Evolutionary conservation across 331 rosid genomes (phyloP), one percentile per base, ranked within the genome.

Genomic region (Quercus phellos): DNA sequence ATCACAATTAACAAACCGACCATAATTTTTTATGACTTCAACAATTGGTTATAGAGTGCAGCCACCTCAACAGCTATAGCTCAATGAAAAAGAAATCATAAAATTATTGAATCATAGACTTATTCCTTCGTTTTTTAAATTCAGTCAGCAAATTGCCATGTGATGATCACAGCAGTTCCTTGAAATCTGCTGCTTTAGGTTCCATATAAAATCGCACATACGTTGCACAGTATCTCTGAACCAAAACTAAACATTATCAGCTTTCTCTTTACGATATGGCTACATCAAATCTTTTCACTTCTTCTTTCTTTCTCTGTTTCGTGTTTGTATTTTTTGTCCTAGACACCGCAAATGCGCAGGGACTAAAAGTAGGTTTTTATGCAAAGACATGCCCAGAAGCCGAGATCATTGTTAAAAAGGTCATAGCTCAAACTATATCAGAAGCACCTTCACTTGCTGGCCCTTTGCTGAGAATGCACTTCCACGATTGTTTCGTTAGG

Each of bases 401-500:
- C 4, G 87, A 83, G 81, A 71, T 43, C 68, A 75, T 83, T 6
- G 84, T 83, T 0, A 55, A 70, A 75, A 29, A 64, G 53, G 59
- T 83, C 34, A 63, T 69, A 1, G 7, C 2, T 13, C 43, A 83
- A 53, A 76, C 84, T 12, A 10, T 83, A n/a, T 30, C 77, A 17
- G 38, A 5, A 29, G 75, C 83, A 29, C 87, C 77, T 30, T 13
- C 87, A 30, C 84, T 83, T 51, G 42, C 76, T n/a, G 84, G 53
- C 51, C 78, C 87, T 72, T 64, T 83, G 75, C n/a, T 79, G 42
- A 79, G 87, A 32, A 43, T 83, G 87, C 87, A 83, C 67, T 83
- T 83, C 53, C 87, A 83, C 56, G 87, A 83, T 38, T 83, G 84
- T 61, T 83, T 83, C 29, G 84, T 83, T 14, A 79, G 81, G 78